Evolutionary conservation across 768 basidiomycete species (phyloP).

Genomic region (Panellus pusillus): DNA sequence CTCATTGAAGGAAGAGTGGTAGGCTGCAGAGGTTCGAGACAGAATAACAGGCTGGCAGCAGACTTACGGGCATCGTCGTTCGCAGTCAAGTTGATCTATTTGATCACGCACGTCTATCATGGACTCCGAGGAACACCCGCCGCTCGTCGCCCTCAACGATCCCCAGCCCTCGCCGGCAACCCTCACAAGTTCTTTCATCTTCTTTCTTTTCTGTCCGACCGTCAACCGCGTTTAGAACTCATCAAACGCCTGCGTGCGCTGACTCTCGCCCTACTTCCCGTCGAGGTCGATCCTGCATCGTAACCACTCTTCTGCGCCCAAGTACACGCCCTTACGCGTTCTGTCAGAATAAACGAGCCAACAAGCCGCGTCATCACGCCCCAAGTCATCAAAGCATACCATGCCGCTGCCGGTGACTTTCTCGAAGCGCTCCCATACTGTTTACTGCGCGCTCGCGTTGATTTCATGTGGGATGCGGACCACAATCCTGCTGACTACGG

Average conservation of each 20-base stretch:
- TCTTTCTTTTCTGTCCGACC: not conserved
- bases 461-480: slow-evolving; percentile 82
- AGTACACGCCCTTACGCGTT: not conserved
- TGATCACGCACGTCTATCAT: slow-evolving; percentile 26
- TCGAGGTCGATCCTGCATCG: slow-evolving; percentile 65
- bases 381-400: slow-evolving; percentile 73
- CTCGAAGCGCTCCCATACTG: slow-evolving; percentile 82
- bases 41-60: slow-evolving; percentile 11
- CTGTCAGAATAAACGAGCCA: slow-evolving; percentile 60
- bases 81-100: slow-evolving; percentile 20
- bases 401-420: slow-evolving; percentile 85
- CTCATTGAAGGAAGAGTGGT: slow-evolving; percentile 93
- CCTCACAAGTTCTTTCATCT: slow-evolving; percentile 60
- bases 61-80: slow-evolving; percentile 55
- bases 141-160: slow-evolving; percentile 45
- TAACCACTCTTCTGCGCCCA: not conserved
- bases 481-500: slow-evolving; percentile 83
- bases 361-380: slow-evolving; percentile 86
- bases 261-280: slow-evolving; percentile 72
- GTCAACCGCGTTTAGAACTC: slow-evolving; percentile 52
- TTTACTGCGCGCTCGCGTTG: slow-evolving; percentile 71
- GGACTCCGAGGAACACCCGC: slow-evolving; percentile 46
- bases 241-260: slow-evolving; percentile 78
- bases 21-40: slow-evolving; percentile 53
- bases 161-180: slow-evolving; percentile 67